These are phyloP conservation scores for Mitragyna speciosa DNA, from an alignment of 257 asterid genomes.

Conservation along the genomic window DNA sequence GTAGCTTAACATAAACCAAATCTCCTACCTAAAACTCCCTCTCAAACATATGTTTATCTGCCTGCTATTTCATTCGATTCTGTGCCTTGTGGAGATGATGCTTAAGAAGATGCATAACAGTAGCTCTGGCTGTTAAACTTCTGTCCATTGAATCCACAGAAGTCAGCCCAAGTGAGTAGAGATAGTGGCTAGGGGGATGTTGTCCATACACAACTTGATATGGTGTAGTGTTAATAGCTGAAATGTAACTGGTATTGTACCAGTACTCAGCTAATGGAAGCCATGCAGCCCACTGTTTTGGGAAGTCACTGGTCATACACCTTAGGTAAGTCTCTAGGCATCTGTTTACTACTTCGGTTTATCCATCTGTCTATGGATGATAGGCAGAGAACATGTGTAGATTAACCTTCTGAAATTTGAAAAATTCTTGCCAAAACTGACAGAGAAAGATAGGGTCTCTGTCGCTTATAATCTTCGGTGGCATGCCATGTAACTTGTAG, in stretches of 20 bases:
- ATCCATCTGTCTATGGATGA: neutral
- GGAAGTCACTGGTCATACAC: no score
- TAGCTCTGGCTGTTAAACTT: no score
- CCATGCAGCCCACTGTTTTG: no score
- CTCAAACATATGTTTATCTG: no score
- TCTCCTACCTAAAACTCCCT: no score
- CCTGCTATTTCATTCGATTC: no score
- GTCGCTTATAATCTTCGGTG: neutral
- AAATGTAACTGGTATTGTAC: neutral
- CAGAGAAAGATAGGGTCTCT: neutral
- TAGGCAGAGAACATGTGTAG: neutral
- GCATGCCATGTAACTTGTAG: neutral
- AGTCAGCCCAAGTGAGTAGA: neutral
- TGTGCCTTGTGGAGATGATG: no score
- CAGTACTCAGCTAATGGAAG: neutral
- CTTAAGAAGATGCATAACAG: no score
- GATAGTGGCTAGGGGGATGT: neutral
- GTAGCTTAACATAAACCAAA: no score
- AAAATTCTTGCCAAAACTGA: neutral
- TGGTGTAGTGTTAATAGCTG: neutral
- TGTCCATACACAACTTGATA: neutral
- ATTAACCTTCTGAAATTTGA: accelerated
- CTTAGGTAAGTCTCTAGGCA: neutral
- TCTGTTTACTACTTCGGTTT: neutral
- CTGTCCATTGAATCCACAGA: no score